Evolutionary conservation across 1,139 yeast species (phyloP), one percentile per base, ranked within the genome.

Genomic region (Zygotorulaspora mrakii): DNA sequence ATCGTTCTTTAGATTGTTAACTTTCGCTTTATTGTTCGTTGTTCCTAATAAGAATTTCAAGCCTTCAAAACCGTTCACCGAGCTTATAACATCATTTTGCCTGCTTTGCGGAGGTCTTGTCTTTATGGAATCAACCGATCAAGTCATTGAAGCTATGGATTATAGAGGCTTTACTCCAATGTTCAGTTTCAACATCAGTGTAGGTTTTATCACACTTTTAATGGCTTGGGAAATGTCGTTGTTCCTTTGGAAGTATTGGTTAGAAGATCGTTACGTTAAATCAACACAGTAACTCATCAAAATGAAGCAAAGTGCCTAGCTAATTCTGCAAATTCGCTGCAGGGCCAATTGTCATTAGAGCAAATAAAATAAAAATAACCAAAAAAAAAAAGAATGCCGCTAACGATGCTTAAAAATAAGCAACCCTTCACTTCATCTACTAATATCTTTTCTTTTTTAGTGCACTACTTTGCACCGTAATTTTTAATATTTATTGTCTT

Each of bases 41-140:
- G 64, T 70, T 32, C 82, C 87, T 27, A 58, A 69, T 33, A 63
- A 58, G 42, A 59, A 59, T 41, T 49, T 64, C 33, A 55, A 56
- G 28, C 84, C 88, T 39, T 67, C 79, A 3, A 74, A 78, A 52
- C 98, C 98, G 20, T 73, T 89, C 51, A 85, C 96, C 1, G 98
- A 91, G 64, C 66, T 89, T 37, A 59, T 91, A 25, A 77, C 82
- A 0, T 70, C 89, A 18, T 89, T 89, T 66, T 75, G 88, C 45
- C 71, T 91, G 48, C 62, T 91, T 17, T 75, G 88, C 48, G 98
- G 98, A 31, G 98, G 98, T 4, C 62, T 84, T 49, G 81, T 91
- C 17, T 91, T 91, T 60, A 87, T 89, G 89, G 88, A 87, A 63
- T 81, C 94, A 43, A 84, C 94, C 35, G 88, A 84, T 55, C 94